Base-by-base conservation (phyloP, 2,329 filamentous ascomycete genomes). In the Xylaria polymorpha region DNA sequence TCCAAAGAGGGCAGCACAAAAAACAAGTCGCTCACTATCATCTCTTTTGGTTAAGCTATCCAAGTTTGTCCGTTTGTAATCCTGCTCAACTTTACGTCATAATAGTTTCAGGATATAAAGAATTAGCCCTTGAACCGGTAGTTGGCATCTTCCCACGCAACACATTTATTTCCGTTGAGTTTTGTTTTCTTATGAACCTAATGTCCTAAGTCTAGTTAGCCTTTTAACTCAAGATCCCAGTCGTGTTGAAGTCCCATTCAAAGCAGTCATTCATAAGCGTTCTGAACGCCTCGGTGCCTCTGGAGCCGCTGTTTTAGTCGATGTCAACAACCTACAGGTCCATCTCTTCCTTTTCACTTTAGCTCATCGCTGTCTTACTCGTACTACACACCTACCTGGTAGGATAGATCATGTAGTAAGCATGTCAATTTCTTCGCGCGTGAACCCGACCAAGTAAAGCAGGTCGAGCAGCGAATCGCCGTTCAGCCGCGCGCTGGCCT, bases 371-470 rank as follows among this genome's bases (percentile, higher is more conserved):
- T 41, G 22, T 53, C 22, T 1, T 25, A n/a, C 35, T 22, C n/a
- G 37, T 64, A 70, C 67, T 64, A 64, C 62, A 58, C 63, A 64
- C 51, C 44, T 46, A 60, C 69, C 50, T 65, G n/a, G 35, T 46
- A 60, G 22, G 22, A n/a, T 7, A 25, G 55, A 29, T 74, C 53
- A 83, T 70, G 80, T 78, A 64, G 80, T 78, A 64, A 90, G 78
- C 71, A 81, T 77, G 43, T 84, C 81, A 57, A 90, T 83, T 79
- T 94, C 92, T 72, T 91, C 87, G 48, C 84, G 84, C 0, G 88
- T 90, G 69, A 93, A 89, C 0, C 93, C 93, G 76, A 95, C 89
- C 22, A 96, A 79, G 76, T 92, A 91, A 60, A 94, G 81, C 71
- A 96, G 80, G 78, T 95, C 92, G 74, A 91, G 79, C 78, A 96